These are phyloP conservation scores for Colletotrichum somersetense DNA, from an alignment of 2,329 filamentous ascomycete species.

Conservation along the genomic window DNA sequence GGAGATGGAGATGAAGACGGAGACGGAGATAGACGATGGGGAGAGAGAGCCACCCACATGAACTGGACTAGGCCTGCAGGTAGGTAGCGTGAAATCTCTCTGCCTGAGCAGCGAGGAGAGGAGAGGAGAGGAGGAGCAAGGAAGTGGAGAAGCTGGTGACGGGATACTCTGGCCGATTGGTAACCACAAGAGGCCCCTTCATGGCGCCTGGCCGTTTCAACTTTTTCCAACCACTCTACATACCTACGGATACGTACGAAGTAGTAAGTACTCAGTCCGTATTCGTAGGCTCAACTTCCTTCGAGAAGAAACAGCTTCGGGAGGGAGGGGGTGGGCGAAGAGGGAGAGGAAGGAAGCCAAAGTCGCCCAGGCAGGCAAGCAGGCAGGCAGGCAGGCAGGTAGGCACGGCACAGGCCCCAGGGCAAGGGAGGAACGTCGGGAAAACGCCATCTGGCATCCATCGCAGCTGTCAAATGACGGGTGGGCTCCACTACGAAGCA, in stretches of 20 bases:
- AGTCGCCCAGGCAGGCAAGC: background rate
- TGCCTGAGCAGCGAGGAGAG: slow-evolving; percentile 10
- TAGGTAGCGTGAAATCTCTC: background rate
- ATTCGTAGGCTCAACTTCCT: slow-evolving; percentile 3
- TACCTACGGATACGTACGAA: too few species aligned
- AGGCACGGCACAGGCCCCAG: slow-evolving; percentile 1
- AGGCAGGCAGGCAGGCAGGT: background rate
- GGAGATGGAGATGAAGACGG: slow-evolving; percentile 8
- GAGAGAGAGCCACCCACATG: background rate
- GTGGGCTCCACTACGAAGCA: slow-evolving; percentile 37
- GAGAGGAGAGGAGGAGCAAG: background rate
- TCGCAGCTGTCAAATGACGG: slow-evolving; percentile 41
- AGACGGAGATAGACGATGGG: background rate
- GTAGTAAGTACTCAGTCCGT: too few species aligned
- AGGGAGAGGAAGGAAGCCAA: background rate
- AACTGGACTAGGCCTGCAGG: background rate
- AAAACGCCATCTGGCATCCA: slow-evolving; percentile 40
- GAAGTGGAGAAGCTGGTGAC: background rate
- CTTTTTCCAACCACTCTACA: background rate
- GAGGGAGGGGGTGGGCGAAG: background rate
- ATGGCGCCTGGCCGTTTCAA: slow-evolving; percentile 29
- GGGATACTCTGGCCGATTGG: background rate
- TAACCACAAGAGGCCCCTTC: slow-evolving; percentile 18
- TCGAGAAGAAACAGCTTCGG: slow-evolving; percentile 34
- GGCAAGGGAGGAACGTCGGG: slow-evolving; percentile 18